Evolutionary conservation across 2,329 filamentous ascomycete genomes (phyloP).

Genomic region (Colletotrichum navitas): DNA sequence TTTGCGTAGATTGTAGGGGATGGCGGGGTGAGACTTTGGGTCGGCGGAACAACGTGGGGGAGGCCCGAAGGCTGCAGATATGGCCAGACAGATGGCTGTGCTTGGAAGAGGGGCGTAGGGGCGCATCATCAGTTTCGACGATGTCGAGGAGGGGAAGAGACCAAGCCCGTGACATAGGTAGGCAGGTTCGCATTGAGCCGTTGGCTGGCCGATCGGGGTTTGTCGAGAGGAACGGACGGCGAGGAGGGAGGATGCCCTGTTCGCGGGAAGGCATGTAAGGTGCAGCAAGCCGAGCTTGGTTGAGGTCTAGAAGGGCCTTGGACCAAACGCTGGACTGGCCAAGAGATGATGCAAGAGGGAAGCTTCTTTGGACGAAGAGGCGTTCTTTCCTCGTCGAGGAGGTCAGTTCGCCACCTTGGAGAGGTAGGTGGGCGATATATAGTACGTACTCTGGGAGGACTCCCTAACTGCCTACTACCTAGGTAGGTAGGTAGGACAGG

Average conservation of each 20-base stretch:
- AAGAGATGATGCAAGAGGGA: conserved; percentile 4
- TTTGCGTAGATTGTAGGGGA: conserved; percentile 1
- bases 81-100: conserved; percentile 25
- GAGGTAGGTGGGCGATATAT: too few species aligned
- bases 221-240: not conserved
- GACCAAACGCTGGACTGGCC: not conserved
- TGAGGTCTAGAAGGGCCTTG: not conserved
- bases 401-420: not conserved
- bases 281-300: not conserved
- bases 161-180: conserved; percentile 7
- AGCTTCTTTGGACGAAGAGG: conserved; percentile 2
- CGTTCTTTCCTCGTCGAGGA: not conserved
- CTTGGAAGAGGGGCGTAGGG: conserved; percentile 8
- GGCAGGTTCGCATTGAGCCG: not conserved
- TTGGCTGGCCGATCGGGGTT: not conserved
- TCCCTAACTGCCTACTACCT: too few species aligned
- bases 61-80: conserved; percentile 41
- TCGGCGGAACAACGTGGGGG: conserved; percentile 1
- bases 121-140: conserved; percentile 35
- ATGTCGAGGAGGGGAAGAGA: not conserved
- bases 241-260: not conserved
- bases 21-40: conserved; percentile 5
- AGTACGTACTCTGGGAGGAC: too few species aligned
- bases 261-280: not conserved
- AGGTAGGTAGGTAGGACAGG: not conserved